Evolutionary conservation across 208 protist species (phyloP).

Genomic region (Trypanosoma mega): DNA sequence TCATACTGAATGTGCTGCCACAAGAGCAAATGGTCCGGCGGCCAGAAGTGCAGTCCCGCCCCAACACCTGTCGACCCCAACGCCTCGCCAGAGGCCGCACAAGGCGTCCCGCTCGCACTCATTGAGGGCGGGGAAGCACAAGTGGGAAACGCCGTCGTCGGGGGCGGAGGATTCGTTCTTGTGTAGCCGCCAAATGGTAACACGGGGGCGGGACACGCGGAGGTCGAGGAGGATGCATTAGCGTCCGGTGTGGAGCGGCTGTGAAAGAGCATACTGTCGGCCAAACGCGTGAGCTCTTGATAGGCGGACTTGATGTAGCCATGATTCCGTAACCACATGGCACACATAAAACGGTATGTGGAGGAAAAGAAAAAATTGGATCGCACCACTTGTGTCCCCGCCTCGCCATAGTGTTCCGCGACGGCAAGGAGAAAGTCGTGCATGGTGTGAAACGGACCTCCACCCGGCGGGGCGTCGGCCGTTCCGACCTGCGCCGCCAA

Average conservation of each 20-base stretch:
- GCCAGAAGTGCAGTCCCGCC: constrained; percentile 37
- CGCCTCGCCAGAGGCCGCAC: neutral
- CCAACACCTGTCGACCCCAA: neutral
- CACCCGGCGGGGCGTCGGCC: constrained; percentile 14
- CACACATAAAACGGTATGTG: constrained; percentile 48
- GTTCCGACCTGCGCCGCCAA: constrained; percentile 47
- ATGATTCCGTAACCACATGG: constrained; percentile 34
- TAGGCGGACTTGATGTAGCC: constrained; percentile 68
- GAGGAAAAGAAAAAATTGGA: constrained; percentile 50
- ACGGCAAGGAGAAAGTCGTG: constrained; percentile 37
- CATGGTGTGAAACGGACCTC: constrained; percentile 32
- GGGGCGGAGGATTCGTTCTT: neutral
- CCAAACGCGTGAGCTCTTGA: constrained; percentile 42
- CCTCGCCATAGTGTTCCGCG: constrained; percentile 34
- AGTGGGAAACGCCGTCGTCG: too few species aligned
- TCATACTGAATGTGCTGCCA: constrained; percentile 55
- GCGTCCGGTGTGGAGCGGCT: constrained; percentile 5
- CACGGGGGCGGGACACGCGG: neutral
- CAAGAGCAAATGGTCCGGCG: constrained; percentile 73
- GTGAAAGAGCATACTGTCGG: constrained; percentile 28
- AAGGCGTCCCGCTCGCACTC: neutral
- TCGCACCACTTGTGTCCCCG: constrained; percentile 23
- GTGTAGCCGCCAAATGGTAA: neutral
- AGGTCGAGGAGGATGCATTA: too few species aligned
- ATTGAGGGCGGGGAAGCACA: too few species aligned